Base-by-base conservation (phyloP, 1,284 basidiomycete genomes). In the Apiotrichum gamsii region DNA sequence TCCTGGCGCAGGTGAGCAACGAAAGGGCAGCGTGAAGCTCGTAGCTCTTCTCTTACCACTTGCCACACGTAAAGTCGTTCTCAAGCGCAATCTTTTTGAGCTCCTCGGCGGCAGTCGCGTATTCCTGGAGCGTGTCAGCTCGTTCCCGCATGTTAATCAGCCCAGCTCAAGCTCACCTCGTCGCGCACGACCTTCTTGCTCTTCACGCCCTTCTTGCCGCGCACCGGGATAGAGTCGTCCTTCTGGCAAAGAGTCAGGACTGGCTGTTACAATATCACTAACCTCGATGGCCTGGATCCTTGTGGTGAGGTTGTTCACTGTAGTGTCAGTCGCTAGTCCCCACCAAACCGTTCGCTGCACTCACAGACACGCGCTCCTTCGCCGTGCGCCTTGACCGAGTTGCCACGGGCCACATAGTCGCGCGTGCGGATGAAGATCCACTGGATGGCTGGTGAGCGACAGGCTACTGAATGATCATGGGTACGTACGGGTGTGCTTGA, bases 31-130 rank as follows among this genome's bases (percentile, higher is more conserved):
- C n/a, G 11, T 21, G 3, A 4, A 13, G 16, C n/a, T n/a, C 19
- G 32, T 21, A 1, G n/a, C n/a, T 5, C n/a, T n/a, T n/a, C 24
- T 48, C 64, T 29, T 36, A 60, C 64, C 65, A 67, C 47, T 69
- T 67, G 6, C 65, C 65, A 13, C 11, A 10, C 6, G 58, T 61
- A 43, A 47, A 63, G 3, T 49, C 40, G 3, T 43, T 47, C 15
- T 52, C 44, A 8, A 46, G 19, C 0, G 59, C 56, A 8, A 65
- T 33, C 21, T 43, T 46, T 47, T 62, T 62, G 23, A 69, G 40
- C 9, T 45, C 33, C 11, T 43, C 39, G 1, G 40, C 52, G 1
- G 56, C 52, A 2, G 47, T 46, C 0, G 52, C 56, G 20, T 52
- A 46, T 5, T 55, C 58, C 53, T 58, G 23, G 1, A 5, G 30